These are phyloP conservation scores for Corrigiola litoralis DNA, from an alignment of 179 eudicot genomes.

Conservation along the genomic window DNA sequence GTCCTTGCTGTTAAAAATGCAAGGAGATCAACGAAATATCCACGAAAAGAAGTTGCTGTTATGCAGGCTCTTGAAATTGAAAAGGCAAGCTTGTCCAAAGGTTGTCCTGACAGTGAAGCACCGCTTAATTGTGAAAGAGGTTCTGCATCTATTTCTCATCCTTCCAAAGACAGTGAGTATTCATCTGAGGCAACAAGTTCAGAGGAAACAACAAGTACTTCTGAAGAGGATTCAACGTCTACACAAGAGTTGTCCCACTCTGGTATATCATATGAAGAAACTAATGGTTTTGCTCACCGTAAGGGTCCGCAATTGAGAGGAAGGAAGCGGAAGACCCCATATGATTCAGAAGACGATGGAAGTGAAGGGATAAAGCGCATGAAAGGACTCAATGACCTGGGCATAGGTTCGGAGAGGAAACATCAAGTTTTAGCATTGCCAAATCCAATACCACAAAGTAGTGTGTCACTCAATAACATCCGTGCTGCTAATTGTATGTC, in stretches of 20 bases:
- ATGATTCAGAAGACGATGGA: constrained; percentile 94
- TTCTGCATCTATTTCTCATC: constrained; percentile 24
- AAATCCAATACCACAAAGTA: constrained; percentile 21
- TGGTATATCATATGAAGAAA: constrained; percentile 56
- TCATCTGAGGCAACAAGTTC: constrained; percentile 36
- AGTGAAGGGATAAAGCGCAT: constrained; percentile 77
- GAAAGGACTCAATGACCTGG: constrained; percentile 80
- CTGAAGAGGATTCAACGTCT: constrained; percentile 36
- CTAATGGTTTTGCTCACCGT: constrained; percentile 29
- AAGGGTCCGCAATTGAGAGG: constrained; percentile 33
- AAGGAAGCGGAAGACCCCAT: constrained; percentile 47
- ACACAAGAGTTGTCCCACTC: constrained; percentile 58
- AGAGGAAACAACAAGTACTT: constrained; percentile 22
- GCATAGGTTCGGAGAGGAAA: constrained; percentile 31
- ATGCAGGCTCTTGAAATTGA: constrained; percentile 81
- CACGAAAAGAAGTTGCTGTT: constrained; percentile 73
- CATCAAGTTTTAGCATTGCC: constrained; percentile 18
- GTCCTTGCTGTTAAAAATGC: constrained; percentile 39
- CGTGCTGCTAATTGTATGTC: constrained; percentile 15
- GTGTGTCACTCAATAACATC: constrained; percentile 5
- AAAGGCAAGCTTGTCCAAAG: constrained; percentile 35
- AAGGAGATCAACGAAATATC: constrained; percentile 52
- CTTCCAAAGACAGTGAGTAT: constrained; percentile 27
- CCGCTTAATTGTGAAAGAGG: constrained; percentile 16
- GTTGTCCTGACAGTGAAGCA: constrained; percentile 21